Evolutionary conservation across 129 eudicot species (phyloP).

Genomic region (Deinandra increscens): DNA sequence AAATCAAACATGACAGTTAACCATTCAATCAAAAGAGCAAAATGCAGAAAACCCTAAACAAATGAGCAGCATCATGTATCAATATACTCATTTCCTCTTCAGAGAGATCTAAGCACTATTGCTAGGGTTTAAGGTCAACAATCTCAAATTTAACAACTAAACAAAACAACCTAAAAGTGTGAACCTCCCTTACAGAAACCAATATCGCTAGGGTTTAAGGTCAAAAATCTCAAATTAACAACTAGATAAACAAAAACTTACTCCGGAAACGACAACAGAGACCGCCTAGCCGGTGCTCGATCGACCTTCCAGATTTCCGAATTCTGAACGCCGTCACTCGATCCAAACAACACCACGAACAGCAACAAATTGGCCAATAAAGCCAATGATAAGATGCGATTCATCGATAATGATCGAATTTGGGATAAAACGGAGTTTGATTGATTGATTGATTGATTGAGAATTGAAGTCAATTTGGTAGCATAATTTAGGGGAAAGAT

Average conservation of each 20-base stretch:
- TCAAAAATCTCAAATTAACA: conserved; percentile 14
- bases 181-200: background rate
- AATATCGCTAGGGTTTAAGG: background rate
- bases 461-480: conserved; percentile 22
- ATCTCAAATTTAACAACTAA: conserved; percentile 6
- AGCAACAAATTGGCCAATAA: conserved; percentile 6
- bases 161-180: background rate
- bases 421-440: conserved; percentile 6
- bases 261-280: conserved; percentile 43
- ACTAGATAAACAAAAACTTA: conserved; percentile 20
- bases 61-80: conserved; percentile 9
- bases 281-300: conserved; percentile 43
- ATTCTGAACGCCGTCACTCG: conserved; percentile 23
- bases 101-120: background rate
- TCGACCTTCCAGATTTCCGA: conserved; percentile 18
- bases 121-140: too few relatives aligned
- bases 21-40: background rate
- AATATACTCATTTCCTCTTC: conserved; percentile 12
- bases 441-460: too few relatives aligned
- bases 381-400: background rate
- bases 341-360: conserved; percentile 26
- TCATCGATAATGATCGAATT: conserved; percentile 18
- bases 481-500: background rate
- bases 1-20: background rate
- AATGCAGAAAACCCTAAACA: background rate